phyloP scores from a whole-genome alignment of 176 grass and related monocot genomes.

The Dendrocalamus sinicus region DNA sequence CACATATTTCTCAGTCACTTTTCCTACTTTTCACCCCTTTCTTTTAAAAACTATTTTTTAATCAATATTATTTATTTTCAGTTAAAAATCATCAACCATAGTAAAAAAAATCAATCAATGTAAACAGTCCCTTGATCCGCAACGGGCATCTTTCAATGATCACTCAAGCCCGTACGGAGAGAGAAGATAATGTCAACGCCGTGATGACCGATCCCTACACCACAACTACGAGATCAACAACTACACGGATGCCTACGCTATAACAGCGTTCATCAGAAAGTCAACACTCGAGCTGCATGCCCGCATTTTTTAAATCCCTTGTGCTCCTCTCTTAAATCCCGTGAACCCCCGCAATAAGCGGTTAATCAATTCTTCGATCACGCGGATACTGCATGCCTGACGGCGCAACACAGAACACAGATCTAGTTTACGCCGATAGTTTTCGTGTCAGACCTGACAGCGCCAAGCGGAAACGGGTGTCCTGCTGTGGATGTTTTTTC shows the following conservation, averaged over 20 bases:
- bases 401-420: not conserved
- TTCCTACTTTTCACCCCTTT: too few species aligned
- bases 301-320: not conserved
- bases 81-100: fast-evolving
- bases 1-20: fast-evolving
- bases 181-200: conserved; percentile 27
- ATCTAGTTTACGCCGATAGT: not conserved
- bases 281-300: conserved; percentile 44
- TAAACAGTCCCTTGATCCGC: not conserved
- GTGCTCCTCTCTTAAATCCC: not conserved
- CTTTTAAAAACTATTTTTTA: too few species aligned
- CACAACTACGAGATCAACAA: conserved; percentile 33
- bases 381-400: not conserved
- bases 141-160: conserved; percentile 20
- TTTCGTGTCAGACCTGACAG: too few species aligned
- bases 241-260: conserved; percentile 38
- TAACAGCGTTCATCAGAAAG: not conserved
- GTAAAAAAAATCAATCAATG: too few species aligned
- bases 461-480: too few species aligned
- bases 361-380: not conserved
- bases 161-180: conserved; percentile 12
- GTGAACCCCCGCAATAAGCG: too few species aligned
- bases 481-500: too few species aligned
- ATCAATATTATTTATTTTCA: too few species aligned
- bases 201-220: conserved; percentile 44